Conservation (phyloP, 2,329 filamentous ascomycete genomes). For the Fusarium robinianum region DNA sequence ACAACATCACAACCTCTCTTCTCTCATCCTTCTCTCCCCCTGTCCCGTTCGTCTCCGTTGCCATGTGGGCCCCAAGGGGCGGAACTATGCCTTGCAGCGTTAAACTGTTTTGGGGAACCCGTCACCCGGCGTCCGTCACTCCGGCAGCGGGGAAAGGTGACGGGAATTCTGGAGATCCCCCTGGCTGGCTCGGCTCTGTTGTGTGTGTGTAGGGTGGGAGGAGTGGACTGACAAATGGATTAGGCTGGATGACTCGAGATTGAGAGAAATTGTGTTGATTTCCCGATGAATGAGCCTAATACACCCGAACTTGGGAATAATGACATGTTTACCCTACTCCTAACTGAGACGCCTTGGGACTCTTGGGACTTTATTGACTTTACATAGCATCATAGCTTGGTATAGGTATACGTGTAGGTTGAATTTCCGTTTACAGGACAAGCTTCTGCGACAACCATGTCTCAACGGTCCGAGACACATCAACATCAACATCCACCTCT, state of each 20-base stretch:
- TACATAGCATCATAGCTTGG: too few species aligned
- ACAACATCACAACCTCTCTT: too few species aligned
- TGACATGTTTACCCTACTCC: too few species aligned
- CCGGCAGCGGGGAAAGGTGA: conserved; percentile 25
- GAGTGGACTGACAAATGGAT: background rate
- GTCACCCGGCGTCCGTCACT: conserved; percentile 18
- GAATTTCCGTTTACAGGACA: too few species aligned
- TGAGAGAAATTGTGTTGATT: background rate
- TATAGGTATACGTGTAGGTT: too few species aligned
- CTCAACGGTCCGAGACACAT: too few species aligned
- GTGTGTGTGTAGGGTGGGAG: conserved; percentile 23
- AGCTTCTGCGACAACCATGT: too few species aligned
- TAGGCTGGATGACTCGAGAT: background rate
- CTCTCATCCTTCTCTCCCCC: conserved; percentile 8
- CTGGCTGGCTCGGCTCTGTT: conserved; percentile 6
- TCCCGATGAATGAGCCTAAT: too few species aligned
- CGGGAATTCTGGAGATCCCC: conserved; percentile 23
- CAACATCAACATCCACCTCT: too few species aligned
- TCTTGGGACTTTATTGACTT: too few species aligned
- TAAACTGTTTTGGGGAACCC: conserved; percentile 17
- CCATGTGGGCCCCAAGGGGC: conserved; percentile 21
- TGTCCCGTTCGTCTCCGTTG: conserved; percentile 30
- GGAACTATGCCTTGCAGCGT: conserved; percentile 15
- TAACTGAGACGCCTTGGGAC: too few species aligned
- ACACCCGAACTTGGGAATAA: too few species aligned